Percentiles rank a stretch among this genome's conserved stretches.
Evolutionary conservation across 2,329 filamentous ascomycete species (phyloP).

Genomic region (Fusarium illudens): DNA sequence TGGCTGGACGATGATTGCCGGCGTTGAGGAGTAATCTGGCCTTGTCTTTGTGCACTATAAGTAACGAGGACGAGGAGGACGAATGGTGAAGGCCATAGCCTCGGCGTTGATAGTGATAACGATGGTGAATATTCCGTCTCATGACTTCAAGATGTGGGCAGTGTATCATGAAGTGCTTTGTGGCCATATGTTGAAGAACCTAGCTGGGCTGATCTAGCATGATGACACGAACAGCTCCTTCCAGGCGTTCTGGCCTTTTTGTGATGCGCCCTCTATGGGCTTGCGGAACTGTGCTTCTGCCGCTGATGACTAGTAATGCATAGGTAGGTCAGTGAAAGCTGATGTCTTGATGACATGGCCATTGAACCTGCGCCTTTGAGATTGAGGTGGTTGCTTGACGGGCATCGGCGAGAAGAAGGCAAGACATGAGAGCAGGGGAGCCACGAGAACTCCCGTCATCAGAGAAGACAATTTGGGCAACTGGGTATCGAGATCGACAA

Average conservation of each 20-base stretch:
- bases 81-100: not conserved
- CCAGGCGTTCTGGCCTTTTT: too few relatives aligned
- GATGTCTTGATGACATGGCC: not conserved
- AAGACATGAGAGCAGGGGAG: too few relatives aligned
- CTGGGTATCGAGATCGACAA: not conserved
- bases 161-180: not conserved
- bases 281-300: not conserved
- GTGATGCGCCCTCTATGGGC: not conserved
- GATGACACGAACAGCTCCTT: too few relatives aligned
- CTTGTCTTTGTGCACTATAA: constrained; percentile 3
- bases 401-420: not conserved
- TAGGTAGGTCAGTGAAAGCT: not conserved
- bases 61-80: not conserved
- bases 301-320: not conserved
- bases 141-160: not conserved
- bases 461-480: not conserved
- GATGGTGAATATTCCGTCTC: not conserved
- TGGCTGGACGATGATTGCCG: constrained; percentile 18
- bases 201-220: not conserved
- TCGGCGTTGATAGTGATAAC: not conserved
- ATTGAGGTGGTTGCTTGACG: not conserved
- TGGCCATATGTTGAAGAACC: not conserved
- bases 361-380: not conserved
- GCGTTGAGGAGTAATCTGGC: constrained; percentile 22
- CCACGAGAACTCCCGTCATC: not conserved